Evolutionary conservation across 2,329 filamentous ascomycete genomes (phyloP), one percentile per base, ranked within the genome.

Genomic region (Akanthomyces muscarius): DNA sequence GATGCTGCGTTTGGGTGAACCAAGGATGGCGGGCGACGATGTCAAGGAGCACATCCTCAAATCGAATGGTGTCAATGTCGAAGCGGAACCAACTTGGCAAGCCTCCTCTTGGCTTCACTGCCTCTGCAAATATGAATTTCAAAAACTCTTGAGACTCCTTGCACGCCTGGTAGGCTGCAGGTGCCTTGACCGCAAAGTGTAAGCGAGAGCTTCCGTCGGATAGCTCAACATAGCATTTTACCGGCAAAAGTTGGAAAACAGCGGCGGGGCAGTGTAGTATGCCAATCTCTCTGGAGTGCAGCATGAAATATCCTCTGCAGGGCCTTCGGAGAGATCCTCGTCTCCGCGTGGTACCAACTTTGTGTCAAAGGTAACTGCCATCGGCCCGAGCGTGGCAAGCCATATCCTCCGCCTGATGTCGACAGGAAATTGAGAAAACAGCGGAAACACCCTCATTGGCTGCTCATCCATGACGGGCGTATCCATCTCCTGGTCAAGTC

Each of bases 141-240:
- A 62, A n/a, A 33, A 62, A 62, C 21, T 21, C 52, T 21, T 52
- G 60, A 23, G 60, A 55, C 30, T 62, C 44, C 51, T 44, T 62
- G 52, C 52, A 62, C 18, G 52, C 60, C 11, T 8, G 42, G 25
- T 62, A 62, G 5, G 60, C 60, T 18, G 60, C 60, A 44, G 51
- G 56, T 33, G 60, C 21, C 33, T 56, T 44, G 36, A 62, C 44
- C 23, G 44, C 52, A 33, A 51, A 62, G 14, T n/a, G 16, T 8
- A 62, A 14, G 16, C 36, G 16, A n/a, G 16, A 62, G 36, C 52
- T 50, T 11, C 60, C 44, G 30, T 51, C 52, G 18, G 52, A n/a
- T 4, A 62, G 45, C 25, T 42, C 21, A 44, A 62, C 33, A 1
- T 51, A 7, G 10, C 60, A 30, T 33, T 18, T 13, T 51, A 56